Evolutionary conservation across 352 stramenopile species (phyloP).

Genomic region (Globisporangium emineosum): DNA sequence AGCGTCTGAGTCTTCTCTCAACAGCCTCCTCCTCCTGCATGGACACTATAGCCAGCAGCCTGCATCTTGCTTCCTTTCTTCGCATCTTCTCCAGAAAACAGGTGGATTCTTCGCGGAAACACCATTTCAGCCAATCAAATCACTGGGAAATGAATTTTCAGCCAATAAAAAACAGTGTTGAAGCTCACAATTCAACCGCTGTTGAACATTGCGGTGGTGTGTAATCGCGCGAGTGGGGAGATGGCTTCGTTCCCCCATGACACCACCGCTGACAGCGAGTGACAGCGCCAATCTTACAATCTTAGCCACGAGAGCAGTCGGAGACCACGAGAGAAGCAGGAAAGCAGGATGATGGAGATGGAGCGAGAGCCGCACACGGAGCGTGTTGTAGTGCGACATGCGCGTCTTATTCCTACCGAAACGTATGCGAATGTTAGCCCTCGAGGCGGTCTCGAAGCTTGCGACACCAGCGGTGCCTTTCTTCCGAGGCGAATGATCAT

Average conservation of each 20-base stretch:
- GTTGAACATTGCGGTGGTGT: slow-evolving; percentile 9
- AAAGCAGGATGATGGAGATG: neutral
- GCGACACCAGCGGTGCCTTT: slow-evolving; percentile 2
- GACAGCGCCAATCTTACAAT: slow-evolving; percentile 5
- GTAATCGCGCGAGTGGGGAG: slow-evolving; percentile 11
- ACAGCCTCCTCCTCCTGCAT: neutral
- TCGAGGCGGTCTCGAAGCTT: neutral
- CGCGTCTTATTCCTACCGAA: neutral
- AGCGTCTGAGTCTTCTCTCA: neutral
- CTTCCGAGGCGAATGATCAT: neutral
- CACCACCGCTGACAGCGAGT: neutral
- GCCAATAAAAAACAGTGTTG: neutral
- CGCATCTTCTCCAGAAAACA: slow-evolving; percentile 16
- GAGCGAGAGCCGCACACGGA: no score
- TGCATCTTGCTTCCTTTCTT: slow-evolving; percentile 2
- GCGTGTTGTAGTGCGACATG: no score
- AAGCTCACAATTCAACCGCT: slow-evolving; percentile 5
- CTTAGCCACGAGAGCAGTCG: no score
- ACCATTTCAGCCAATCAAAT: neutral
- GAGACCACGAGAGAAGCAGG: no score
- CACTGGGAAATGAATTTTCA: neutral
- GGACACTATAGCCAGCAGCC: neutral
- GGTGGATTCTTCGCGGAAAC: slow-evolving; percentile 13
- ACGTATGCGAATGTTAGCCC: neutral
- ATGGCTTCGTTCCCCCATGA: slow-evolving; percentile 8